Base-by-base conservation (phyloP, 1,139 yeast species). In the Pichia sp. region DNA sequence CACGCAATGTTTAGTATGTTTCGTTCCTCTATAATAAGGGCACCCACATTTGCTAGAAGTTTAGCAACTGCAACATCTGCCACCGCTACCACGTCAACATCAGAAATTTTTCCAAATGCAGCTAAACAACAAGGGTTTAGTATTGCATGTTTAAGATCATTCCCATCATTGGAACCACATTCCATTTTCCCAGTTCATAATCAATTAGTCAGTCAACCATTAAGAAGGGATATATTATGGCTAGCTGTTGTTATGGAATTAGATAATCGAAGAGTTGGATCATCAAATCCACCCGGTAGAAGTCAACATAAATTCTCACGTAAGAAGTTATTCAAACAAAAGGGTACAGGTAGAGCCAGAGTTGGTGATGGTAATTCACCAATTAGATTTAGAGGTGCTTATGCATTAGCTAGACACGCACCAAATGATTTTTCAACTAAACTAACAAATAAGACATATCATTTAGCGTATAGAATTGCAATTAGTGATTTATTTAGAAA, bases 341-440 rank as follows among this genome's bases (percentile, higher is more conserved):
- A 92, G 69, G 97, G 98, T 55, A 71, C 89, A 18, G 99, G 99
- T 68, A 76, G 78, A 54, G 99, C 99, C 49, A 84, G 99, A 73
- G 84, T 81, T 52, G 99, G 98, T 71, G 97, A 89, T 68, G 89
- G 88, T 51, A 92, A 92, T 60, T 87, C 96, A 23, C 98, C 98
- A 41, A 85, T 82, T 48, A 80, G 96, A 69, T 82, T 81, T 62
- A 89, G 86, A 61, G 96, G 96, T 62, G 90, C 92, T 44, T 77
- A 85, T 56, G 97, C 97, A 0, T 81, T 85, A 62, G 97, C 94
- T 24, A 82, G 94, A 63, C 77, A 77, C 50, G 97, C 96, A 16
- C 95, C 95, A 42, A 94, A 87, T 63, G 95, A 88, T 66, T 83
- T 85, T 77, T 77, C 90, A 37, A 85, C 97, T 4, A 80, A 76